Base-by-base conservation (phyloP, 148 eudicot genomes). In the Salicornia ramosissima region DNA sequence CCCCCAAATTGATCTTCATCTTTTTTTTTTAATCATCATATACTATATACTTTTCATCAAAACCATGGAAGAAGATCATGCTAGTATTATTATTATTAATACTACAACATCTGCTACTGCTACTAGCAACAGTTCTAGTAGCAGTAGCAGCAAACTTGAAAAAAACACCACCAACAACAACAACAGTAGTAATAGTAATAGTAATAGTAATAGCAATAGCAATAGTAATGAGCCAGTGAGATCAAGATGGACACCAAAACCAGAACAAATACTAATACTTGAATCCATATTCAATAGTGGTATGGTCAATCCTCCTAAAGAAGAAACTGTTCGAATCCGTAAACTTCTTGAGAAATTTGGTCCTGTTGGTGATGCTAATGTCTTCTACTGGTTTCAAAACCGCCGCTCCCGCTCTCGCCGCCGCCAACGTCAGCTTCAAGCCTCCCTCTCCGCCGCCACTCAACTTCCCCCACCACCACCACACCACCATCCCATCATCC, bases 341-440 rank as follows among this genome's bases (percentile, higher is more conserved):
- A 90, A 88, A 54, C 69, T 86, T 0, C 87, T 92, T 0, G 91
- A 92, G 75, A 85, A 85, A 54, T 92, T 83, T 65, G 98, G 98
- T 3, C n/a, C 96, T 0, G 98, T 92, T 0, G 94, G 90, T 0
- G 98, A 92, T 59, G 98, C 96, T 4, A 92, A 92, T 57, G 94
- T 92, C 49, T 92, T 92, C 29, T 92, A 90, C 67, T 92, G 98
- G 98, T 92, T 92, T 73, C 98, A 92, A 16, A 92, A 92, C 83
- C 85, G 94, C 42, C 82, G 98, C 25, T 92, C 98, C 0, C 74
- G 96, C 22, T 86, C 91, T 10, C 81, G 94, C 15, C 93, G 98
- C 58, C 84, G 91, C 18, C 96, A 86, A 30, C 80, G 96, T 21
- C 90, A 90, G 64, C 82, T 90, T 40, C 96, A 87, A 16, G 96